Percentiles rank a stretch among this genome's conserved stretches.
Evolutionary conservation across 1,284 basidiomycete species (phyloP).

Genomic region (Takashimella koratensis): DNA sequence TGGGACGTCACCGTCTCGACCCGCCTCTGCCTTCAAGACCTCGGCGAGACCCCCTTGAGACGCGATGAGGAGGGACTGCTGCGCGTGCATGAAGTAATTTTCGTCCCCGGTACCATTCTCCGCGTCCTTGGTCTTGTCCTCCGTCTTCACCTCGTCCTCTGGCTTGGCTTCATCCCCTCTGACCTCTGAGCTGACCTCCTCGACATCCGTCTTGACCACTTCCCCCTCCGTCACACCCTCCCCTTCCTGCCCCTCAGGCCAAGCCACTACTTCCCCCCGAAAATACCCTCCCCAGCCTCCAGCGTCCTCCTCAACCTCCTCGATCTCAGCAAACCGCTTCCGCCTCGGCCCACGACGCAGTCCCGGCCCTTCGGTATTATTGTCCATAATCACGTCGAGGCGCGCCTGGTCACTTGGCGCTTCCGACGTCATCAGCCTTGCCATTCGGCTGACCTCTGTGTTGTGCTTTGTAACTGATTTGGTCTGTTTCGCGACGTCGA

Average conservation of each 20-base stretch:
- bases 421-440: not conserved
- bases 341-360: slow-evolving; percentile 17
- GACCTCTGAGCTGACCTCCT: slow-evolving; percentile 5
- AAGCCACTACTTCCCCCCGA: too few relatives aligned
- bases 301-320: too few relatives aligned
- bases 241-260: too few relatives aligned
- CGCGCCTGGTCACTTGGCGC: not conserved
- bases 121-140: not conserved
- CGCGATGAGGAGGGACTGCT: slow-evolving; percentile 35
- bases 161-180: slow-evolving; percentile 4
- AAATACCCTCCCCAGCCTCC: too few relatives aligned
- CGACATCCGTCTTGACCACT: too few relatives aligned
- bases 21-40: not conserved
- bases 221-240: too few relatives aligned
- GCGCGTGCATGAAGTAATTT: slow-evolving; percentile 29
- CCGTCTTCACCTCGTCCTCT: not conserved
- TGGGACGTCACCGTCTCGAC: not conserved
- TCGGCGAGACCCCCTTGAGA: slow-evolving; percentile 24
- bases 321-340: too few relatives aligned
- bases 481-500: too few relatives aligned
- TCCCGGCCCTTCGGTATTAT: slow-evolving; percentile 26
- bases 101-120: not conserved
- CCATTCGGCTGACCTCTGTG: not conserved
- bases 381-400: slow-evolving; percentile 13
- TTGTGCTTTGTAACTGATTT: too few relatives aligned